A percentile compares a stretch with the other conserved stretches of the same genome.
These are phyloP conservation scores for Sarcomyxa edulis DNA, from an alignment of 768 basidiomycete species.

Conservation along the genomic window DNA sequence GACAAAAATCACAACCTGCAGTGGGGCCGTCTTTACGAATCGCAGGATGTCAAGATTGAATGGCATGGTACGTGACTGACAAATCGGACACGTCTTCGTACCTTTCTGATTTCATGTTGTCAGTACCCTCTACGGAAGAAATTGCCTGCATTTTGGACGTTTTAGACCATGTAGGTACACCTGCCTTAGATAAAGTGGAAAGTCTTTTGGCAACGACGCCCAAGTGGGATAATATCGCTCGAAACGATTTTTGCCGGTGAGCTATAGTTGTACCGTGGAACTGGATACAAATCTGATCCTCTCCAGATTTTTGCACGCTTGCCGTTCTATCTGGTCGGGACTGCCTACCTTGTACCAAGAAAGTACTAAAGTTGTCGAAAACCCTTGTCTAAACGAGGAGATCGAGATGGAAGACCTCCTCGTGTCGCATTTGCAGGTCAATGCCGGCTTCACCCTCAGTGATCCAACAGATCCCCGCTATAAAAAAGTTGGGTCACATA, in stretches of 20 bases:
- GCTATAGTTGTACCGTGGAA: too few relatives aligned
- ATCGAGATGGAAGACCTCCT: conserved; percentile 68
- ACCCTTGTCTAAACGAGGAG: conserved; percentile 54
- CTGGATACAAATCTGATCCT: too few relatives aligned
- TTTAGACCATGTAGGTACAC: conserved; percentile 61
- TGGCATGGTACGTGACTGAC: conserved; percentile 70
- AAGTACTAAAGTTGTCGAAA: conserved; percentile 48
- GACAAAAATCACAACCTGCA: conserved; percentile 54
- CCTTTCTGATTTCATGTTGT: conserved; percentile 8
- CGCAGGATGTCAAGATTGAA: conserved; percentile 74
- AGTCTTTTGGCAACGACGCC: conserved; percentile 46
- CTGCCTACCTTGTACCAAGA: conserved; percentile 66
- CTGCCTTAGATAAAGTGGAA: conserved; percentile 65
- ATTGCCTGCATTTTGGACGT: conserved; percentile 78
- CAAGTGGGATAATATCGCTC: conserved; percentile 59
- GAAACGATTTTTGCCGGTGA: conserved; percentile 84
- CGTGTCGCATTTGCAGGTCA: conserved; percentile 58
- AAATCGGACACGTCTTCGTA: background rate
- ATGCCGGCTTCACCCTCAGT: conserved; percentile 69
- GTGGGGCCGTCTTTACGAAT: conserved; percentile 80
- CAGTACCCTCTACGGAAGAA: conserved; percentile 64
- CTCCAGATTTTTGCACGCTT: conserved; percentile 57
- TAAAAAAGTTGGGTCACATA: conserved; percentile 51
- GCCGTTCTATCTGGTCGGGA: conserved; percentile 74
- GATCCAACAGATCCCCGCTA: conserved; percentile 74